These are phyloP conservation scores for Ramularia endophylla DNA, from an alignment of 2,329 filamentous ascomycete genomes.

Conservation along the genomic window DNA sequence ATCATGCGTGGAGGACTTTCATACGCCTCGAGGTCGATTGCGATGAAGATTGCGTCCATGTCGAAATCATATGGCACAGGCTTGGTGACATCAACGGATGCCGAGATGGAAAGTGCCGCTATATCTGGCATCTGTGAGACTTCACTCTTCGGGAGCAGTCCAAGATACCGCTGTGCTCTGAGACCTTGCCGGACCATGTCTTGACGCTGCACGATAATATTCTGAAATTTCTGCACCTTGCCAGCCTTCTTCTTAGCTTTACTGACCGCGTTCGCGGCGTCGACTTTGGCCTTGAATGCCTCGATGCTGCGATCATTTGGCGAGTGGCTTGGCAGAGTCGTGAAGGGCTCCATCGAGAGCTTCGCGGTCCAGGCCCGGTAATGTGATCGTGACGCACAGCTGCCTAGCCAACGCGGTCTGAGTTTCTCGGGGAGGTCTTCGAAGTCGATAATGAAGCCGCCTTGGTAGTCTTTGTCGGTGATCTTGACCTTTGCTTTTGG, in stretches of 20 bases:
- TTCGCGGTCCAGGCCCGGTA: slow-evolving; percentile 32
- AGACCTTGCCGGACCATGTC: slow-evolving; percentile 53
- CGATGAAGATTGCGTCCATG: slow-evolving; percentile 61
- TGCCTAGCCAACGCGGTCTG: slow-evolving; percentile 62
- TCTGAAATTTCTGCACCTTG: slow-evolving; percentile 18
- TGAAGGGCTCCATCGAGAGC: slow-evolving; percentile 20
- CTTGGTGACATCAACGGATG: slow-evolving; percentile 40
- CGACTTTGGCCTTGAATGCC: slow-evolving; percentile 51
- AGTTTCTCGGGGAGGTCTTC: slow-evolving; percentile 58
- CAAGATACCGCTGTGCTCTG: slow-evolving; percentile 64
- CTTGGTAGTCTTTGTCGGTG: slow-evolving; percentile 46
- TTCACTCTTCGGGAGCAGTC: slow-evolving; percentile 47
- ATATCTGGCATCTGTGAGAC: slow-evolving; percentile 17
- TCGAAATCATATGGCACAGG: slow-evolving; percentile 46
- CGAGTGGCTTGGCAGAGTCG: slow-evolving; percentile 6
- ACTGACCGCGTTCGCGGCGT: slow-evolving; percentile 44
- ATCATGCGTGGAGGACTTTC: slow-evolving; percentile 62
- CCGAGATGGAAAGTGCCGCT: slow-evolving; percentile 17
- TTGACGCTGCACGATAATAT: slow-evolving; percentile 46
- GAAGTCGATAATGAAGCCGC: slow-evolving; percentile 59
- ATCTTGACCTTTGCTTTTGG: slow-evolving; percentile 52
- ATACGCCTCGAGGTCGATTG: slow-evolving; percentile 76
- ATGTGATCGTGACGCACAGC: slow-evolving; percentile 43
- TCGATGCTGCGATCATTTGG: slow-evolving; percentile 35
- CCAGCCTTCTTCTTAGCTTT: slow-evolving; percentile 42